Evolutionary conservation across 2,329 filamentous ascomycete genomes (phyloP), one percentile per base, ranked within the genome.

Genomic region (Pseudophaeomoniella oleicola): DNA sequence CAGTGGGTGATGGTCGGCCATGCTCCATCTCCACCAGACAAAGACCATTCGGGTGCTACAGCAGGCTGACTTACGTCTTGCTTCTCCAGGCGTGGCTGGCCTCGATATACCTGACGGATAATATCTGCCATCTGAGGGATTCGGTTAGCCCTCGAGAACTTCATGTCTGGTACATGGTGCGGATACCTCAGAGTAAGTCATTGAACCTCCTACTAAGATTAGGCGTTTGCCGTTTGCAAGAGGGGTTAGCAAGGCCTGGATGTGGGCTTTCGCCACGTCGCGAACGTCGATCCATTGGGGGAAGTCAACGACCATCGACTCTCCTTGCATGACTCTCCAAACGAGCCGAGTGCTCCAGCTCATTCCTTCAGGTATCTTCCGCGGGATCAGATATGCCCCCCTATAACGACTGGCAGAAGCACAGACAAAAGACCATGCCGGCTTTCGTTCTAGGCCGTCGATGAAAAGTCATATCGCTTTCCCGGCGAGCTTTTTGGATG

Each of bases 391-490:
- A 27, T 30, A 22, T 22, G 34, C 16, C 4, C 34, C 34, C 5
- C 17, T 19, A 30, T n/a, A n/a, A n/a, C n/a, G n/a, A n/a, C n/a
- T n/a, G n/a, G n/a, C n/a, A n/a, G n/a, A n/a, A n/a, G n/a, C n/a
- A n/a, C n/a, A n/a, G n/a, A n/a, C n/a, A n/a, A n/a, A n/a, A n/a
- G n/a, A n/a, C n/a, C n/a, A n/a, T n/a, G n/a, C n/a, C n/a, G n/a
- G n/a, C n/a, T n/a, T n/a, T n/a, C n/a, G n/a, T n/a, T n/a, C n/a
- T n/a, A n/a, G n/a, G n/a, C n/a, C 42, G 14, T 41, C 36, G 27
- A 49, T 42, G 30, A 51, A 50, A 1, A 45, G 45, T 39, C 43
- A 47, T 2, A 50, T 49, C 2, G 47, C 45, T 6, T 43, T 41
- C 34, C 50, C 48, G 3, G 50, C 42, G 15, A 48, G 42, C 11